These are phyloP conservation scores for Chlamydomonas schloesseri DNA, from an alignment of 139 green algal species.

Conservation along the genomic window DNA sequence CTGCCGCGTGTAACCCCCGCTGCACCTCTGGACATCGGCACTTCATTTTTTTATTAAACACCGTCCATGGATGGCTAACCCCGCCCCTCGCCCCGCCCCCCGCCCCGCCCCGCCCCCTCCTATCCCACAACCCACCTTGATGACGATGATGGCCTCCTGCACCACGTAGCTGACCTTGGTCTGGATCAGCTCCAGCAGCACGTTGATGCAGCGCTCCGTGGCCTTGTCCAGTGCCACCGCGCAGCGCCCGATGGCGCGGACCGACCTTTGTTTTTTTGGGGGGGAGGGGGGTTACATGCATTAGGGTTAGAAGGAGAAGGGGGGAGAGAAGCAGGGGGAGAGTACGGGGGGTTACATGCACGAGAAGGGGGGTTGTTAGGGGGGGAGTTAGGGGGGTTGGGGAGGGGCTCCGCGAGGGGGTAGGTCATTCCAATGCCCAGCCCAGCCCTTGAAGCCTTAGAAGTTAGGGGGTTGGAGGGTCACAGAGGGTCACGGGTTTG, in stretches of 20 bases:
- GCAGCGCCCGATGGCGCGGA: constrained; percentile 94
- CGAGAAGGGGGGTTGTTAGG: too few species aligned
- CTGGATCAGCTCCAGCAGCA: constrained; percentile 98
- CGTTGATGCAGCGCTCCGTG: constrained; percentile 96
- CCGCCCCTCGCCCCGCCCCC: background rate
- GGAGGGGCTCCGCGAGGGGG: too few species aligned
- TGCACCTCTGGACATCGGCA: too few species aligned
- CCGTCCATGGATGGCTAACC: too few species aligned
- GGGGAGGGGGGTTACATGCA: background rate
- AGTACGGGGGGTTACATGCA: too few species aligned
- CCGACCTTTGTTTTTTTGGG: constrained; percentile 61
- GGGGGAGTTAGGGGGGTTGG: background rate
- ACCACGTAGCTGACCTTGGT: constrained; percentile 98
- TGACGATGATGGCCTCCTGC: constrained; percentile 98
- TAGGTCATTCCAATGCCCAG: too few species aligned
- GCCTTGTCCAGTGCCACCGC: constrained; percentile 91
- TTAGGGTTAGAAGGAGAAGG: background rate
- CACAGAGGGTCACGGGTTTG: too few species aligned
- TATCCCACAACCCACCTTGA: constrained; percentile 80
- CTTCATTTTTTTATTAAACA: too few species aligned
- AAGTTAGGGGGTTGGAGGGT: too few species aligned
- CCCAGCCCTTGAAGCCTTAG: too few species aligned
- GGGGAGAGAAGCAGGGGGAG: background rate
- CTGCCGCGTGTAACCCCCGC: too few species aligned
- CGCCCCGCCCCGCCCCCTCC: background rate